These are phyloP conservation scores for Mrakia blollopis DNA, from an alignment of 768 basidiomycete species.

Conservation along the genomic window DNA sequence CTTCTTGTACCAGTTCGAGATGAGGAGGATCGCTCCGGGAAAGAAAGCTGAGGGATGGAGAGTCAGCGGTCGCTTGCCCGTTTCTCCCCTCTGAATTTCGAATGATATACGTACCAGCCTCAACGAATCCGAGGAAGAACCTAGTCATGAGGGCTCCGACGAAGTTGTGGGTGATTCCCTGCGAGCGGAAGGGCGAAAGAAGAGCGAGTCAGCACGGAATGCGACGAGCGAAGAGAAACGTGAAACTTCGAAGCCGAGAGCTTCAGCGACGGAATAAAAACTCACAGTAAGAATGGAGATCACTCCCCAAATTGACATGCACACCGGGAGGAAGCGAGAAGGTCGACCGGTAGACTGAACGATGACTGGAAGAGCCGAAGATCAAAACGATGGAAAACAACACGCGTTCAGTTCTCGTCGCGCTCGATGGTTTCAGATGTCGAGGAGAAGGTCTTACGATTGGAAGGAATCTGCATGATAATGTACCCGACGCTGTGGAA, in stretches of 20 bases:
- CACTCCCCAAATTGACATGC: slow-evolving; percentile 58
- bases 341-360: slow-evolving; percentile 49
- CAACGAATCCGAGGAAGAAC: slow-evolving; percentile 66
- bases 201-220: not conserved
- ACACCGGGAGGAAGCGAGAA: slow-evolving; percentile 58
- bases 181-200: not conserved
- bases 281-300: slow-evolving; percentile 59
- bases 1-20: slow-evolving; percentile 69
- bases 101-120: slow-evolving; percentile 42
- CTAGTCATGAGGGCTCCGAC: slow-evolving; percentile 57
- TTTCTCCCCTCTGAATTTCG: no score
- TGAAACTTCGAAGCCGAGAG: not conserved
- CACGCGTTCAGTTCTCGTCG: slow-evolving; percentile 22
- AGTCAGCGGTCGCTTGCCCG: no score
- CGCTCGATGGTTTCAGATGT: slow-evolving; percentile 35
- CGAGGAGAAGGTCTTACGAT: slow-evolving; percentile 34
- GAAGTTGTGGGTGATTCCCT: slow-evolving; percentile 50
- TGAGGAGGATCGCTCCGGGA: slow-evolving; percentile 52
- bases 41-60: slow-evolving; percentile 33
- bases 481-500: slow-evolving; percentile 22
- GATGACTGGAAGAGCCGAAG: slow-evolving; percentile 41
- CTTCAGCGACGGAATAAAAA: not conserved
- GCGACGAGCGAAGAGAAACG: not conserved
- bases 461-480: slow-evolving; percentile 29
- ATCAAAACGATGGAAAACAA: no score